A percentile compares a stretch with the other conserved stretches of the same genome.
Evolutionary conservation across 176 grass and related monocot genomes (phyloP).

Genomic region (Rhynchospora tenuis): DNA sequence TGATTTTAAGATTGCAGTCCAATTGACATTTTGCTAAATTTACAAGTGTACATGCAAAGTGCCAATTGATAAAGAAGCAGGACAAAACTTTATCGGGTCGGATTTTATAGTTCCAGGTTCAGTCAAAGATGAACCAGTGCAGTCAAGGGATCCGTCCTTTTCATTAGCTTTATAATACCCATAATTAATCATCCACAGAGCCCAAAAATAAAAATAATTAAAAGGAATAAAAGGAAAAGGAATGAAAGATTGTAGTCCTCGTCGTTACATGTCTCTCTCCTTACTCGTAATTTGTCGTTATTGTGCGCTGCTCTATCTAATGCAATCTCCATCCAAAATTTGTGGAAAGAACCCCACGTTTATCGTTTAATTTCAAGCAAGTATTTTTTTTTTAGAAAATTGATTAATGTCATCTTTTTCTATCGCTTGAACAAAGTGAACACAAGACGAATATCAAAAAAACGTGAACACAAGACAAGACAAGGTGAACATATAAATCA

Average conservation of each 20-base stretch:
- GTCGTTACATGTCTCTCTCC: slow-evolving; percentile 18
- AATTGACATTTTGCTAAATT: too few species aligned
- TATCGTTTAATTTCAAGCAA: too few species aligned
- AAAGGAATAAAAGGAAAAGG: not conserved
- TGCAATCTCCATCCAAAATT: not conserved
- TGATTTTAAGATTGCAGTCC: too few species aligned
- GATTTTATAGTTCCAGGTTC: not conserved
- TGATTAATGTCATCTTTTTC: too few species aligned
- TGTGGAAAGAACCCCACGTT: not conserved
- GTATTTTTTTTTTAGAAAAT: too few species aligned
- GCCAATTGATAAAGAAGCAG: not conserved
- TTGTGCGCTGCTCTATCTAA: too few species aligned
- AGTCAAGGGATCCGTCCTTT: not conserved
- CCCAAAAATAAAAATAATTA: slow-evolving; percentile 6
- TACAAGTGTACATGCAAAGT: not conserved
- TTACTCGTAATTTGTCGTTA: slow-evolving; percentile 12
- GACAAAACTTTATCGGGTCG: not conserved
- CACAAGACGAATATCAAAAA: too few species aligned
- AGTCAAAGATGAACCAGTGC: not conserved
- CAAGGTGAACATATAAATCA: too few species aligned
- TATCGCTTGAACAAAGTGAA: too few species aligned
- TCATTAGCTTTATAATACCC: not conserved
- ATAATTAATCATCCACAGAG: slow-evolving; percentile 2
- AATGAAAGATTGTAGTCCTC: not conserved
- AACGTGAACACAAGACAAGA: too few species aligned